Percentiles rank a stretch among this genome's conserved stretches.
Evolutionary conservation across 176 grass and related monocot genomes (phyloP).

Genomic region (Carex kokanica): DNA sequence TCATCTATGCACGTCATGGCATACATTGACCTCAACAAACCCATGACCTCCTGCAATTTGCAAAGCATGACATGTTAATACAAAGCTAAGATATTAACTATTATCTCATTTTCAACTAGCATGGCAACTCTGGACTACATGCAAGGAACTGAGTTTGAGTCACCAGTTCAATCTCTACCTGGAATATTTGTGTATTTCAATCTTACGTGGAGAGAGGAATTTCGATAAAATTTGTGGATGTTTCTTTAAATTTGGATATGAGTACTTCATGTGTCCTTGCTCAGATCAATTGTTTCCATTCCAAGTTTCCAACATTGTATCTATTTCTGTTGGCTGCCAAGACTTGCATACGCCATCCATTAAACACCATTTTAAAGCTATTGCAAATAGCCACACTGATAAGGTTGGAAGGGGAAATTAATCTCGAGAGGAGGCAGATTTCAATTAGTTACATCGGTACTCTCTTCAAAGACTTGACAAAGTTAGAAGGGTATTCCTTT

Average conservation of each 20-base stretch:
- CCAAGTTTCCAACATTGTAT: background rate
- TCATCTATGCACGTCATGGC: slow-evolving; percentile 75
- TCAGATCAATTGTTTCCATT: background rate
- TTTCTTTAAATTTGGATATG: background rate
- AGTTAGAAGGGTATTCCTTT: too few species aligned
- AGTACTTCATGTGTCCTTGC: background rate
- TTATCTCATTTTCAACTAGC: background rate
- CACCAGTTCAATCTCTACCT: background rate
- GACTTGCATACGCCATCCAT: background rate
- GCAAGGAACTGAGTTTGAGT: background rate
- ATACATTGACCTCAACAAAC: slow-evolving; percentile 90
- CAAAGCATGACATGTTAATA: slow-evolving; percentile 3
- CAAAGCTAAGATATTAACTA: background rate
- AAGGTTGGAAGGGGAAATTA: too few species aligned
- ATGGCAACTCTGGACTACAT: background rate
- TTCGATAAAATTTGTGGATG: background rate
- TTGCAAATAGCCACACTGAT: background rate
- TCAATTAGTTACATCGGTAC: too few species aligned
- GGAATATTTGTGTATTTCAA: background rate
- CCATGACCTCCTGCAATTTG: slow-evolving; percentile 56
- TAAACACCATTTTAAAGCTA: background rate
- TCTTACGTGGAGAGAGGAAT: background rate
- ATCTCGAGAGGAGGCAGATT: too few species aligned
- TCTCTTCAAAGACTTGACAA: too few species aligned
- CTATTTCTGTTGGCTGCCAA: background rate